These are phyloP conservation scores for Cryptococcus floricola DNA, from an alignment of 1,284 basidiomycete genomes.

Conservation along the genomic window DNA sequence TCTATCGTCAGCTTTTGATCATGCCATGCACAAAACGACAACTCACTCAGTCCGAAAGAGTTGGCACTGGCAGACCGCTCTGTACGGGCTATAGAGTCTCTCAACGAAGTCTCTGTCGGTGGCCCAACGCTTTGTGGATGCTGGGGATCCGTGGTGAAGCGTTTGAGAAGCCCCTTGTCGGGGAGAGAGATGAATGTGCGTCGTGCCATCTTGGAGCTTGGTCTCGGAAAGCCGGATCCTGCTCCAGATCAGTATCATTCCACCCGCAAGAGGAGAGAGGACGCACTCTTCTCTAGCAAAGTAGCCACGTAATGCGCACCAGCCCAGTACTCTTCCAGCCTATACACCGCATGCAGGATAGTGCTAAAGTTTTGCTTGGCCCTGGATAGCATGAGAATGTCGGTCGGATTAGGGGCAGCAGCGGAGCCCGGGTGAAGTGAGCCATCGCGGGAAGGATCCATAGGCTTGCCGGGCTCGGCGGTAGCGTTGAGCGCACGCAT, in stretches of 20 bases:
- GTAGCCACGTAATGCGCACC: conserved; percentile 44
- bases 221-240: conserved; percentile 31
- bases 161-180: conserved; percentile 46
- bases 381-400: conserved; percentile 46
- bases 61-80: conserved; percentile 15
- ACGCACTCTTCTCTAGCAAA: conserved; percentile 43
- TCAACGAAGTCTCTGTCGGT: conserved; percentile 47
- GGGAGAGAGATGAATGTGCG: conserved; percentile 50
- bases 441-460: background rate
- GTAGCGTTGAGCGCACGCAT: conserved; percentile 36
- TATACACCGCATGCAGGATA: conserved; percentile 40
- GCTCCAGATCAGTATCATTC: background rate
- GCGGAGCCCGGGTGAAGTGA: background rate
- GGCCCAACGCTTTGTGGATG: conserved; percentile 47
- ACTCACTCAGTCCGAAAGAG: conserved; percentile 26
- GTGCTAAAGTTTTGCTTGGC: conserved; percentile 46
- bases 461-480: background rate
- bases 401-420: conserved; percentile 25
- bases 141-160: conserved; percentile 45
- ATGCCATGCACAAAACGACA: background rate
- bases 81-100: conserved; percentile 42
- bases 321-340: conserved; percentile 50
- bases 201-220: conserved; percentile 20
- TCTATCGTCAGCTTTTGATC: background rate
- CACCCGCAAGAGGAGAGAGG: background rate